Percentiles rank a stretch among this genome's conserved stretches.
Evolutionary conservation across 495 filamentous ascomycete genomes (phyloP).

Genomic region (Penicillium dipodomyicola): DNA sequence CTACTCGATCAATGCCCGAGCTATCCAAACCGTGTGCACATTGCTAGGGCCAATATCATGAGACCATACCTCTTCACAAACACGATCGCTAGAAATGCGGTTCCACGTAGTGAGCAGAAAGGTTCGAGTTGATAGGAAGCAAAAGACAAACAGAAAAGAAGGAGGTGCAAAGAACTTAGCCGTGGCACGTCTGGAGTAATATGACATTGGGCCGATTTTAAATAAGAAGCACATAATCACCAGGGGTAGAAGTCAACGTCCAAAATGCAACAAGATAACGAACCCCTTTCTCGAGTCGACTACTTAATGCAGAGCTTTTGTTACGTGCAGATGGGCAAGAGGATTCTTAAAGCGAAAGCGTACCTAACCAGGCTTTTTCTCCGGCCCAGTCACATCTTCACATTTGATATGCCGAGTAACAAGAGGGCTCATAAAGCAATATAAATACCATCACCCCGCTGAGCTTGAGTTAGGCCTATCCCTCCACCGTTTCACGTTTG

Average conservation of each 20-base stretch:
- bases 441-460: conserved; percentile 1
- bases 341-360: neutral
- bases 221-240: neutral
- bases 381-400: neutral
- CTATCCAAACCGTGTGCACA: neutral
- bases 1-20: neutral
- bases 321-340: neutral
- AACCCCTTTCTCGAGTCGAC: neutral
- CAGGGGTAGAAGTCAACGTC: neutral
- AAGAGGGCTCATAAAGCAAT: neutral
- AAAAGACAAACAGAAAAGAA: too few species aligned
- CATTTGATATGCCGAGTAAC: neutral
- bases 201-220: neutral
- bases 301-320: neutral
- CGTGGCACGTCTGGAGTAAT: neutral
- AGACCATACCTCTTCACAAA: neutral
- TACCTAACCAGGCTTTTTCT: neutral
- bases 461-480: neutral
- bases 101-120: neutral
- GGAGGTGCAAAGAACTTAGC: neutral
- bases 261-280: neutral
- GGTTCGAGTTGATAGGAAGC: too few species aligned
- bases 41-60: neutral
- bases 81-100: neutral
- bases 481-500: neutral